These are phyloP conservation scores for Entophlyctis helioformis DNA, from an alignment of 192 early-diverging fungal genomes.

Conservation along the genomic window DNA sequence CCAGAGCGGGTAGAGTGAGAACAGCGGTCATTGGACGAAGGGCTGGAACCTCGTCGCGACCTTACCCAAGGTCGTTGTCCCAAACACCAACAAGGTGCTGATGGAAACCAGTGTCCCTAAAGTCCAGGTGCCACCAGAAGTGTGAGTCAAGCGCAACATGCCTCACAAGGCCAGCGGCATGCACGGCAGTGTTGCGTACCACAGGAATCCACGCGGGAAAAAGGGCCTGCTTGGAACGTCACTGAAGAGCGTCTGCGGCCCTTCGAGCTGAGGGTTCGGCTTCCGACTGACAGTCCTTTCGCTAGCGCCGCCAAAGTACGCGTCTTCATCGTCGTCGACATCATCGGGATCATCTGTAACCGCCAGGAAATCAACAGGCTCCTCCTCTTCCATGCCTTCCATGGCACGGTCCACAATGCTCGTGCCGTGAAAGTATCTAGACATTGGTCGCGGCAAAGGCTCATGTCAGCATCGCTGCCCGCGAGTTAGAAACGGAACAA, in stretches of 20 bases:
- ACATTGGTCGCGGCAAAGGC: too few species aligned
- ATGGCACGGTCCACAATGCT: slow-evolving; percentile 59
- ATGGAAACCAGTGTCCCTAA: slow-evolving; percentile 89
- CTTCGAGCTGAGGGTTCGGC: slow-evolving; percentile 42
- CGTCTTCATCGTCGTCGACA: slow-evolving; percentile 45
- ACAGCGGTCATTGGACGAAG: too few species aligned
- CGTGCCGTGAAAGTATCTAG: slow-evolving; percentile 61
- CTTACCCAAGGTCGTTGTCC: slow-evolving; percentile 70
- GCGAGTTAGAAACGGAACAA: too few species aligned
- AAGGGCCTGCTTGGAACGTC: slow-evolving; percentile 82
- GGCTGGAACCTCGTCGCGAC: too few species aligned
- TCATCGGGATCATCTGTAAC: slow-evolving; percentile 45
- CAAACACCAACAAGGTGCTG: slow-evolving; percentile 71
- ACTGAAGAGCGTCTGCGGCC: slow-evolving; percentile 61
- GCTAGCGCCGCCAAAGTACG: slow-evolving; percentile 26
- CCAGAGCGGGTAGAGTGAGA: too few species aligned
- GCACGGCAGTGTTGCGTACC: slow-evolving; percentile 30
- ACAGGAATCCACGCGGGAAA: slow-evolving; percentile 92
- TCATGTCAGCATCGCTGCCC: too few species aligned
- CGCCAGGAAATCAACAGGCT: slow-evolving; percentile 30
- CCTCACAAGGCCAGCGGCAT: too few species aligned
- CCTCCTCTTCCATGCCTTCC: slow-evolving; percentile 51
- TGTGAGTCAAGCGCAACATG: too few species aligned
- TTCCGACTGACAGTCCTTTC: slow-evolving; percentile 8
- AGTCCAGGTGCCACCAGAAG: slow-evolving; percentile 6